Percentiles rank a stretch among this genome's conserved stretches.
Evolutionary conservation across 2,329 filamentous ascomycete genomes (phyloP).

Genomic region (Penicillium sp.): DNA sequence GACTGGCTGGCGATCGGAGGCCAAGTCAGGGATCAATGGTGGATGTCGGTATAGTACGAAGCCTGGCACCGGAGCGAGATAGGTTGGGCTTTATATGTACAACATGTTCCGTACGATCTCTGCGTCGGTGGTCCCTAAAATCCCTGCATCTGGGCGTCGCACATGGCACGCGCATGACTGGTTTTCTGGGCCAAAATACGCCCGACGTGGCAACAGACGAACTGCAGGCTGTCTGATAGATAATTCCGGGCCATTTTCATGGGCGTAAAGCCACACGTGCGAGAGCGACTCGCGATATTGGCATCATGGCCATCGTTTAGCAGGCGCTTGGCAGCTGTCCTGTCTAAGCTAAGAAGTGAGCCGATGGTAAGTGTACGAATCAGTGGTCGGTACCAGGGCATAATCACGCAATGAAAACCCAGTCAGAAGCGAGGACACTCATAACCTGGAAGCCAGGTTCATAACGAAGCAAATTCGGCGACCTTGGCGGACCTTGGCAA

Average conservation of each 20-base stretch:
- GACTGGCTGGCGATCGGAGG: slow-evolving; percentile 6
- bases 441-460: not conserved
- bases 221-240: not conserved
- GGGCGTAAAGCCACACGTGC: slow-evolving; percentile 19
- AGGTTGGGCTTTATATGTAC: slow-evolving; percentile 2
- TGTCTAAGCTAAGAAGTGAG: slow-evolving; percentile 11
- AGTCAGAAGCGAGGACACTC: not conserved
- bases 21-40: slow-evolving; percentile 7
- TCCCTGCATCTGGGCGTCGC: not conserved
- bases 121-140: not conserved
- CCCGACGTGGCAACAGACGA: slow-evolving; percentile 2
- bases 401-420: slow-evolving; percentile 16
- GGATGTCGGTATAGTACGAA: not conserved
- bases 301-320: slow-evolving; percentile 2
- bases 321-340: slow-evolving; percentile 14
- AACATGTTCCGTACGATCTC: not conserved
- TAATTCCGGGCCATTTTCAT: not conserved
- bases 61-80: not conserved
- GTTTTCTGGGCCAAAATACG: not conserved
- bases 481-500: slow-evolving; percentile 23
- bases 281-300: slow-evolving; percentile 17
- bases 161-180: not conserved
- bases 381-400: slow-evolving; percentile 1
- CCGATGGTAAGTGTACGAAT: slow-evolving; percentile 10
- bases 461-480: slow-evolving; percentile 16